Percentiles rank a stretch among this genome's conserved stretches.
These are phyloP conservation scores for Telfairia occidentalis DNA, from an alignment of 331 rosid species.

Conservation along the genomic window DNA sequence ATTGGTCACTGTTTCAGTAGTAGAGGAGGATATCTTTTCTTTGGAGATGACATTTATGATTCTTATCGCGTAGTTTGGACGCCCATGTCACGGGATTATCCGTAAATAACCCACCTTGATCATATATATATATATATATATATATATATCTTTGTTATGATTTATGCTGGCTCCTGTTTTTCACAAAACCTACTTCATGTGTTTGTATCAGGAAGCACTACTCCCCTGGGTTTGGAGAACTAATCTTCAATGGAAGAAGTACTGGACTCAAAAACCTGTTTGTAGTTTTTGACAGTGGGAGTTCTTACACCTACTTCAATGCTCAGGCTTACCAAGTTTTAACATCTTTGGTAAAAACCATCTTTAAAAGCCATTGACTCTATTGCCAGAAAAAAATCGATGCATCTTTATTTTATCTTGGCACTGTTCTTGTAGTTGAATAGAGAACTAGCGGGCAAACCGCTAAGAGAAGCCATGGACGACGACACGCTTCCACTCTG, in stretches of 20 bases:
- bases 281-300: slow-evolving; percentile 67
- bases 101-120: slow-evolving; percentile 38
- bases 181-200: background rate
- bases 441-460: slow-evolving; percentile 36
- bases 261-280: slow-evolving; percentile 35
- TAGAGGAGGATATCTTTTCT: slow-evolving; percentile 79
- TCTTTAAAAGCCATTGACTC: slow-evolving; percentile 19
- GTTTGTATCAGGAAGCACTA: slow-evolving; percentile 56
- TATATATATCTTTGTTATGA: background rate
- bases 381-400: too few species aligned
- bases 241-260: slow-evolving; percentile 48
- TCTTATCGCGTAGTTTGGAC: slow-evolving; percentile 55
- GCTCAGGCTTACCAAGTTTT: slow-evolving; percentile 49
- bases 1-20: slow-evolving; percentile 73
- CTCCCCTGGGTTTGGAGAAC: slow-evolving; percentile 65
- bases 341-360: slow-evolving; percentile 33
- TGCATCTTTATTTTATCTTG: background rate
- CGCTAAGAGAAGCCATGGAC: slow-evolving; percentile 43
- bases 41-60: slow-evolving; percentile 56
- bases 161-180: slow-evolving; percentile 2
- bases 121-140: background rate
- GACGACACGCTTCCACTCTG: slow-evolving; percentile 57
- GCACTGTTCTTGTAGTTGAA: slow-evolving; percentile 32
- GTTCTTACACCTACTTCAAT: slow-evolving; percentile 73
- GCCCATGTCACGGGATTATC: slow-evolving; percentile 47